These are phyloP conservation scores for Xerophyta viscosa DNA, from an alignment of 106 monocot species.

Conservation along the genomic window DNA sequence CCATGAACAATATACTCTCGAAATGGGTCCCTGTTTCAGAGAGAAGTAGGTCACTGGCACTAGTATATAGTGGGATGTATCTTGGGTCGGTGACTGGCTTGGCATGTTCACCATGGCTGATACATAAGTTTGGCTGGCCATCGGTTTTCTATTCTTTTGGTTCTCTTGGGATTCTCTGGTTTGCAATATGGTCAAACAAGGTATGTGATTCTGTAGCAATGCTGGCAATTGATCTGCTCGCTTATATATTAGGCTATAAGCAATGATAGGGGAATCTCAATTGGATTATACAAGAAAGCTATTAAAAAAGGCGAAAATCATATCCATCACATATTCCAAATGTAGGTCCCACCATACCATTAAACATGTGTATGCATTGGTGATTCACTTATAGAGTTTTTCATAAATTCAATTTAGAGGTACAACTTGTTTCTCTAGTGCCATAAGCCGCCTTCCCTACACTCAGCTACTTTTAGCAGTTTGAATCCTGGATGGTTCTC, in stretches of 20 bases:
- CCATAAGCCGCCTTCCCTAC: too few relatives aligned
- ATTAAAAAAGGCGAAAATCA: too few relatives aligned
- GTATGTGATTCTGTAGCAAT: constrained; percentile 13
- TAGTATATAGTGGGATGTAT: constrained; percentile 93
- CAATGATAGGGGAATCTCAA: not conserved
- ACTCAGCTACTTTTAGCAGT: too few relatives aligned
- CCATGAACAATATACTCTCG: constrained; percentile 91
- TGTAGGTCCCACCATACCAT: too few relatives aligned
- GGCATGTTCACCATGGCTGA: constrained; percentile 78
- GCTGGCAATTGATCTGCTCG: not conserved
- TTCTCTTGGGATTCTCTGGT: constrained; percentile 79
- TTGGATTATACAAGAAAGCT: too few relatives aligned
- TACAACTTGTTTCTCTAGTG: too few relatives aligned
- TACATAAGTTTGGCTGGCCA: constrained; percentile 80
- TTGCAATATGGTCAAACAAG: constrained; percentile 65
- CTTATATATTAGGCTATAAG: too few relatives aligned
- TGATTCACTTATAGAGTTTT: too few relatives aligned
- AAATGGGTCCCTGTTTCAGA: constrained; percentile 88
- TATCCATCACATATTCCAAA: too few relatives aligned
- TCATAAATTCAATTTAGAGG: too few relatives aligned
- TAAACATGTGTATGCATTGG: too few relatives aligned
- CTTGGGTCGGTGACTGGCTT: constrained; percentile 88
- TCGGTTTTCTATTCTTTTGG: constrained; percentile 88
- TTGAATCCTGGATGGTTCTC: too few relatives aligned
- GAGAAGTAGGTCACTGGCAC: constrained; percentile 77